These are phyloP conservation scores for Fusarium sp. DNA, from an alignment of 2,329 filamentous ascomycete species.

Conservation along the genomic window DNA sequence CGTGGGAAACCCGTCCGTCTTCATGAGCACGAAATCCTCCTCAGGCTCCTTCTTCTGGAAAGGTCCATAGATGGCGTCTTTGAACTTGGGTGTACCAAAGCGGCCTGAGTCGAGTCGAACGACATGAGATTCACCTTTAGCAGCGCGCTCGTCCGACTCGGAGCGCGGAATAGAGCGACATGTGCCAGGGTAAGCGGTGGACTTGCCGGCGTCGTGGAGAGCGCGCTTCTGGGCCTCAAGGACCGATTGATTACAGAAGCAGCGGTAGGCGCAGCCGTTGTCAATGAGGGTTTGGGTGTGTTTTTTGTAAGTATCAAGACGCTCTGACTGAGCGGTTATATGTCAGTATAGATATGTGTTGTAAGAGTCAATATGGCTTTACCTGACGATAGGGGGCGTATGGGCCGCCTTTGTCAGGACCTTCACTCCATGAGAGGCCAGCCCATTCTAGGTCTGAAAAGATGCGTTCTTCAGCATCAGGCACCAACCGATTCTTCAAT, in stretches of 20 bases:
- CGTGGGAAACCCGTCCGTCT: slow-evolving; percentile 92
- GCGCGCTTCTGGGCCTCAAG: slow-evolving; percentile 77
- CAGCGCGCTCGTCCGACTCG: slow-evolving; percentile 80
- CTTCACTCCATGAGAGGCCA: slow-evolving; percentile 94
- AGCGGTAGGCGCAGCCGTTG: slow-evolving; percentile 86
- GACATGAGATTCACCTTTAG: slow-evolving; percentile 79
- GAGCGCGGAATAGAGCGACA: slow-evolving; percentile 77
- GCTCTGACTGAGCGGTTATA: slow-evolving; percentile 76
- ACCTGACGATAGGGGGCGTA: slow-evolving; percentile 91
- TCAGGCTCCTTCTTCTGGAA: slow-evolving; percentile 70
- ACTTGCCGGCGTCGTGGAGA: slow-evolving; percentile 67
- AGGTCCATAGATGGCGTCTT: slow-evolving; percentile 84
- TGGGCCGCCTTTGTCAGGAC: slow-evolving; percentile 84
- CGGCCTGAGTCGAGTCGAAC: slow-evolving; percentile 79
- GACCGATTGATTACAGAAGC: slow-evolving; percentile 86
- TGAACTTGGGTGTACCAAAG: slow-evolving; percentile 72
- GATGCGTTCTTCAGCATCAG: slow-evolving; percentile 83
- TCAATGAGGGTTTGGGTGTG: slow-evolving; percentile 80
- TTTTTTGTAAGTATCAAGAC: slow-evolving; percentile 79
- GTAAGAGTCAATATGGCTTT: slow-evolving; percentile 43
- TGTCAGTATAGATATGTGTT: not conserved
- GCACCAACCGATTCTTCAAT: slow-evolving; percentile 81
- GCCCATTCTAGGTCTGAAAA: slow-evolving; percentile 90
- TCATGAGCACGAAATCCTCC: slow-evolving; percentile 91
- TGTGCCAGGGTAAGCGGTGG: slow-evolving; percentile 70